Evolutionary conservation across 2,329 filamentous ascomycete genomes (phyloP).

Genomic region (Peltaster fructicola): DNA sequence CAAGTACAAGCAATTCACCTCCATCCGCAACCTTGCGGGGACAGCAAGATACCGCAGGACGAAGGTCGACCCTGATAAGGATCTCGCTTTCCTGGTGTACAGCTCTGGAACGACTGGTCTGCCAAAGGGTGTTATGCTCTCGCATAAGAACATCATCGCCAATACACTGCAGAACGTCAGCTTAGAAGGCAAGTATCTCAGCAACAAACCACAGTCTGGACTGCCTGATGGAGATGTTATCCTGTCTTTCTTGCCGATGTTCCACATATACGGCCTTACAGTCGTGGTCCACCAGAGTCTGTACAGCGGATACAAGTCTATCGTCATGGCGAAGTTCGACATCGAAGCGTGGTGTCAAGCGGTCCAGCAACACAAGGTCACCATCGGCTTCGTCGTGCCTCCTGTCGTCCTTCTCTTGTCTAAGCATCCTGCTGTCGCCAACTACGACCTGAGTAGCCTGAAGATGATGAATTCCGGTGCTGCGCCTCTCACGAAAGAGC

Average conservation of each 20-base stretch:
- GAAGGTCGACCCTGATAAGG: slow-evolving; percentile 48
- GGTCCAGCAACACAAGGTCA: slow-evolving; percentile 58
- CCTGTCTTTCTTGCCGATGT: slow-evolving; percentile 71
- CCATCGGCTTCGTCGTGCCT: slow-evolving; percentile 66
- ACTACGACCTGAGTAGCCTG: slow-evolving; percentile 63
- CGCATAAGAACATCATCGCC: slow-evolving; percentile 64
- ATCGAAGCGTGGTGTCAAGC: slow-evolving; percentile 60
- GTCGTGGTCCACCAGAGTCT: slow-evolving; percentile 53
- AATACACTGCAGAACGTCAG: slow-evolving; percentile 37
- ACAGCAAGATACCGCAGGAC: slow-evolving; percentile 40
- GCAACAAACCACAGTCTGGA: slow-evolving; percentile 22
- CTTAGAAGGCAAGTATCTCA: slow-evolving; percentile 34
- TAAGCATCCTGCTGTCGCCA: slow-evolving; percentile 59
- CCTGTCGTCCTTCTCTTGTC: slow-evolving; percentile 65
- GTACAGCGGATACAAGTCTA: slow-evolving; percentile 45
- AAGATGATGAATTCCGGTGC: slow-evolving; percentile 79
- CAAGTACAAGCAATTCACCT: slow-evolving; percentile 53
- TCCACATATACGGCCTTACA: slow-evolving; percentile 74
- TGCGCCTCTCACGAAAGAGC: slow-evolving; percentile 63
- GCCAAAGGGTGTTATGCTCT: slow-evolving; percentile 81
- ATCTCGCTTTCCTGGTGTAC: slow-evolving; percentile 74
- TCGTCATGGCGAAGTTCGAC: slow-evolving; percentile 68
- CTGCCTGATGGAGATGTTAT: slow-evolving; percentile 50
- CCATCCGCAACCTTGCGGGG: slow-evolving; percentile 46
- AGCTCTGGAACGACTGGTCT: slow-evolving; percentile 78